Evolutionary conservation across 75 land plant species (phyloP).

Genomic region (Pseudotsuga menziesii): DNA sequence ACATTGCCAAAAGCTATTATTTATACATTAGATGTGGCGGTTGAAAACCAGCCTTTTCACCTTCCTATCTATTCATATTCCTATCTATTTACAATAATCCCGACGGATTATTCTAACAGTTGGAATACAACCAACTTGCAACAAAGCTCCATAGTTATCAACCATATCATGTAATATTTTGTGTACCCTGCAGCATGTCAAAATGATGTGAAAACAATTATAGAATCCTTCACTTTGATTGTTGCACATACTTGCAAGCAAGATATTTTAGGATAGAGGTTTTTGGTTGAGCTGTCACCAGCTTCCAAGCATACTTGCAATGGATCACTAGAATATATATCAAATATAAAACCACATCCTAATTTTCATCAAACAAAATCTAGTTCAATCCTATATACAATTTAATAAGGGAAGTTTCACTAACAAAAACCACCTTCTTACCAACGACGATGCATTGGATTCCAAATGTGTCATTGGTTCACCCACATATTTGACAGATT

Average conservation of each 20-base stretch:
- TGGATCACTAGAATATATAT: neutral
- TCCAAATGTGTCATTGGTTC: conserved; percentile 99
- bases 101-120: too few relatives aligned
- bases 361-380: neutral
- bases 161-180: neutral
- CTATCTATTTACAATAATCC: too few relatives aligned
- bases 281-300: neutral
- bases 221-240: conserved; percentile 88
- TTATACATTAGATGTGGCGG: too few relatives aligned
- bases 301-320: neutral
- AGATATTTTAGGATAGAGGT: neutral
- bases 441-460: conserved; percentile 97
- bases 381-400: neutral
- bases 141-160: neutral
- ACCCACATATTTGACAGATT: conserved; percentile 81
- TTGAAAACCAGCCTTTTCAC: too few relatives aligned
- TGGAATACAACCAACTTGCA: neutral
- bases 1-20: too few relatives aligned
- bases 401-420: neutral
- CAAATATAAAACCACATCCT: neutral
- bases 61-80: too few relatives aligned
- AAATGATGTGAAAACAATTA: conserved; percentile 87
- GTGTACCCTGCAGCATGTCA: conserved; percentile 92
- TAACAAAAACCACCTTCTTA: conserved; percentile 18
- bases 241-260: conserved; percentile 67